Evolutionary conservation across 495 filamentous ascomycete genomes (phyloP).

Genomic region (Acidiella bohemica): DNA sequence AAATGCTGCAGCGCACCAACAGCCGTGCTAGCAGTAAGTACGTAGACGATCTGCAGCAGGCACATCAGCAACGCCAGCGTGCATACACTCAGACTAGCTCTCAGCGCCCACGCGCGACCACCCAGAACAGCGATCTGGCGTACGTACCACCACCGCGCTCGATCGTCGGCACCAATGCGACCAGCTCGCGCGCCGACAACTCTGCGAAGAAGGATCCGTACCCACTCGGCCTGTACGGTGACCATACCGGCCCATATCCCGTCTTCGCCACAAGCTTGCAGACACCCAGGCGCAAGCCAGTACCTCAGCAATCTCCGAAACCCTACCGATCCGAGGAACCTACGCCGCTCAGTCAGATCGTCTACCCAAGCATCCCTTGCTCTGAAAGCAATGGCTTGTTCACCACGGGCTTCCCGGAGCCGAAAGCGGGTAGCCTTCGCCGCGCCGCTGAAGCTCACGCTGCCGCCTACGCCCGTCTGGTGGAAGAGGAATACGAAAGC

Average conservation of each 20-base stretch:
- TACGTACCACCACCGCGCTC: conserved; percentile 8
- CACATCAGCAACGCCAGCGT: not conserved
- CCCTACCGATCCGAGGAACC: too few relatives aligned
- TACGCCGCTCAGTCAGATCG: not conserved
- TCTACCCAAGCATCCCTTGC: conserved; percentile 3
- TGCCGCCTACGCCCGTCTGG: conserved; percentile 3
- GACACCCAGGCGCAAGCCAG: conserved; percentile 6
- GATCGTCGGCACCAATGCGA: too few relatives aligned
- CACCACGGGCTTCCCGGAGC: conserved; percentile 2
- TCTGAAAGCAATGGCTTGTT: conserved; percentile 7
- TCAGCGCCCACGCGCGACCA: not conserved
- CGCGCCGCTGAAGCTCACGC: too few relatives aligned
- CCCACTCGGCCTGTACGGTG: conserved; percentile 16
- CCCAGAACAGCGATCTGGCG: conserved; percentile 8
- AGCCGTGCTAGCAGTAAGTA: not conserved
- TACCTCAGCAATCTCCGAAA: too few relatives aligned
- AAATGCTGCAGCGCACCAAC: not conserved
- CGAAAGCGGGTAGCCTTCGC: too few relatives aligned
- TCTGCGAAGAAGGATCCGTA: conserved; percentile 13
- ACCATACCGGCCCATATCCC: conserved; percentile 12
- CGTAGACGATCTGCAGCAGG: not conserved
- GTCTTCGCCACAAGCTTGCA: not conserved
- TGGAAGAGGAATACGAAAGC: conserved; percentile 1
- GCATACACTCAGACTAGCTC: too few relatives aligned
- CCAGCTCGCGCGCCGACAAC: conserved; percentile 9